Percentiles rank a stretch among this genome's conserved stretches.
Conservation (phyloP, 2,329 filamentous ascomycete species). For the Neofusicoccum parvum region DNA sequence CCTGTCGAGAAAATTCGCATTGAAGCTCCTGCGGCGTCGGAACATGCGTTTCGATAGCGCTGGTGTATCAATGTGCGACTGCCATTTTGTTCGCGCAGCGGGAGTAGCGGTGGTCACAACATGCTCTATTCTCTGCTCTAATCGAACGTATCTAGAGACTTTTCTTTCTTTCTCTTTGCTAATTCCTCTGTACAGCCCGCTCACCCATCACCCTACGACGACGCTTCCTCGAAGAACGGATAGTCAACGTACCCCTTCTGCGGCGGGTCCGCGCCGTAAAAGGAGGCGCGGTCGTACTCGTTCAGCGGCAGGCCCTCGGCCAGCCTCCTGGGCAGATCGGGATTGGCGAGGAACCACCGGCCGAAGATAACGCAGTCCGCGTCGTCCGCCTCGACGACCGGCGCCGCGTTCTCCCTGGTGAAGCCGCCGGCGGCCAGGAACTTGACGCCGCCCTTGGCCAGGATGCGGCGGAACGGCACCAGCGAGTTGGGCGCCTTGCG, state of each 20-base stretch:
- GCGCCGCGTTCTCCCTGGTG: slow-evolving; percentile 34
- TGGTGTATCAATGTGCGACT: no score
- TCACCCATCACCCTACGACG: background rate
- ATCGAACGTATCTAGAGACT: no score
- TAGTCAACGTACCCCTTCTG: slow-evolving; percentile 46
- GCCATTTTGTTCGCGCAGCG: no score
- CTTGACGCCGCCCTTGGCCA: slow-evolving; percentile 31
- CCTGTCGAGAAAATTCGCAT: no score
- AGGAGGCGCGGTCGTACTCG: slow-evolving; percentile 44
- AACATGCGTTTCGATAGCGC: no score
- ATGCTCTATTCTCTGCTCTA: no score
- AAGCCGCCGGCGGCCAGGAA: slow-evolving; percentile 45
- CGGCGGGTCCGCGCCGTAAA: slow-evolving; percentile 45
- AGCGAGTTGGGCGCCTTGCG: slow-evolving; percentile 32
- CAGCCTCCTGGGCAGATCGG: slow-evolving; percentile 45
- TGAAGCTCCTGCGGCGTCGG: no score
- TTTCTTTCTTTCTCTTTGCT: background rate
- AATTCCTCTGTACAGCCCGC: background rate
- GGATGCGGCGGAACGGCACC: slow-evolving; percentile 30
- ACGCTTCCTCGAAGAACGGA: slow-evolving; percentile 33
- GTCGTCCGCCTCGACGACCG: slow-evolving; percentile 37
- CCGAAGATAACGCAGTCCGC: slow-evolving; percentile 46
- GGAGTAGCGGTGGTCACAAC: no score
- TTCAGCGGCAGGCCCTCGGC: slow-evolving; percentile 38
- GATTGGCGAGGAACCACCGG: slow-evolving; percentile 45